Percentiles rank a stretch among this genome's conserved stretches.
Evolutionary conservation across 441 rosid genomes (phyloP).

Genomic region (Lepidium campestre): DNA sequence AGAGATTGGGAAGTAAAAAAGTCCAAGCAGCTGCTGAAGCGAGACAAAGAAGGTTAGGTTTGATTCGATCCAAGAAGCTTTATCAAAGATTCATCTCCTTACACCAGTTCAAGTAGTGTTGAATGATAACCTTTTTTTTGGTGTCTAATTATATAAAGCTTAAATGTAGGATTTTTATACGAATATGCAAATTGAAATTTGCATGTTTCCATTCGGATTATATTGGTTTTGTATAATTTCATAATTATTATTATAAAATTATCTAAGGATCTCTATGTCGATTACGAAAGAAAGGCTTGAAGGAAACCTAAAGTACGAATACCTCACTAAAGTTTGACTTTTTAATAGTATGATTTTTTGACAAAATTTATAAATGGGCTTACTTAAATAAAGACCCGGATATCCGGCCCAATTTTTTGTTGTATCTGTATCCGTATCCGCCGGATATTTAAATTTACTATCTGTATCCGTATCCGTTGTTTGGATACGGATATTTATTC

Average conservation of each 20-base stretch:
- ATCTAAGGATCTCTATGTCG: too few species aligned
- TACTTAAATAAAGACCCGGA: too few species aligned
- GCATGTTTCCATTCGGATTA: background rate
- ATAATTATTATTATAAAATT: too few species aligned
- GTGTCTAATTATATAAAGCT: background rate
- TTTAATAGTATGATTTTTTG: too few species aligned
- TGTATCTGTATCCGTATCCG: too few species aligned
- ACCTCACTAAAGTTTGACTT: too few species aligned
- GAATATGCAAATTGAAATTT: background rate
- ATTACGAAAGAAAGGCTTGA: too few species aligned
- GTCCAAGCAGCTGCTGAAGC: conserved; percentile 26
- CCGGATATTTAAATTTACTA: too few species aligned
- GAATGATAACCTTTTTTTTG: background rate
- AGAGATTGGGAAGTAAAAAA: background rate
- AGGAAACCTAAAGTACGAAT: too few species aligned
- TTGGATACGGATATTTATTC: too few species aligned
- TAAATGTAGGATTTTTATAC: background rate
- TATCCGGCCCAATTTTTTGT: too few species aligned
- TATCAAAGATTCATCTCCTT: background rate
- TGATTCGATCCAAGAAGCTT: conserved; percentile 17
- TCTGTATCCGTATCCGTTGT: background rate
- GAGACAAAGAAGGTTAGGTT: conserved; percentile 16
- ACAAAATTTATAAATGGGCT: too few species aligned
- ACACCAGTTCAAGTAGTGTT: background rate
- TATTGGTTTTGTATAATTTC: background rate